Conservation (phyloP, 331 rosid genomes). For the Malus hybrid region DNA sequence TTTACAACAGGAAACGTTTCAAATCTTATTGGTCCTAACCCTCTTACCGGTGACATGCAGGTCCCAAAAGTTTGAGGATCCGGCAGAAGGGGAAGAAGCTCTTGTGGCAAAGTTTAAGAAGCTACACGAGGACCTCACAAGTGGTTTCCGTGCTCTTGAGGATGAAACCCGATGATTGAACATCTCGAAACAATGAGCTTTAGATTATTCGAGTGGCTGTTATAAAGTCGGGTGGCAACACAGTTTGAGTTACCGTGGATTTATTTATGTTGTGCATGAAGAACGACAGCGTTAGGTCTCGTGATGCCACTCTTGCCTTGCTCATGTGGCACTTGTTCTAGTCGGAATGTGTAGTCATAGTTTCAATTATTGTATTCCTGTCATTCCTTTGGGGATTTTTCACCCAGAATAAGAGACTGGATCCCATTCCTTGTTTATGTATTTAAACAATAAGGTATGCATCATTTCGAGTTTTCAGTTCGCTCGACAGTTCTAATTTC, state of each 20-base stretch:
- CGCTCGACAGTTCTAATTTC: neutral
- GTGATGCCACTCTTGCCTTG: conserved; percentile 25
- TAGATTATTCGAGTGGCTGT: conserved; percentile 15
- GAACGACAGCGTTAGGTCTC: conserved; percentile 18
- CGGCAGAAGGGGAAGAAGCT: conserved; percentile 87
- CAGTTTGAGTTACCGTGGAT: neutral
- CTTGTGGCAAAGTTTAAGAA: conserved; percentile 70
- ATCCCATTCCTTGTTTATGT: conserved; percentile 30
- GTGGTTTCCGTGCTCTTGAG: conserved; percentile 94
- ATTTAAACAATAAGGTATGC: conserved; percentile 37
- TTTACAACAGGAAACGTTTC: neutral
- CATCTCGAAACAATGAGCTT: neutral
- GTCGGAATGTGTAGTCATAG: conserved; percentile 36
- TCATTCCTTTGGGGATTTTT: conserved; percentile 6
- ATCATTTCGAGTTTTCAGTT: neutral
- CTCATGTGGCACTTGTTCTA: conserved; percentile 28
- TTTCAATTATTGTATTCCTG: conserved; percentile 15
- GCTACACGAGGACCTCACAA: conserved; percentile 74
- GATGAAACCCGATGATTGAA: conserved; percentile 78
- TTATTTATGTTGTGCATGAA: conserved; percentile 21
- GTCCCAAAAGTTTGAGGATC: conserved; percentile 98
- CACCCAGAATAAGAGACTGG: conserved; percentile 35
- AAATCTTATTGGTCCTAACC: neutral
- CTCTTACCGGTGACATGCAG: conserved; percentile 32
- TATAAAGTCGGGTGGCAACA: neutral